Evolutionary conservation across 1,284 basidiomycete genomes (phyloP), one percentile per base, ranked within the genome.

Genomic region (Xanthoconium separans): DNA sequence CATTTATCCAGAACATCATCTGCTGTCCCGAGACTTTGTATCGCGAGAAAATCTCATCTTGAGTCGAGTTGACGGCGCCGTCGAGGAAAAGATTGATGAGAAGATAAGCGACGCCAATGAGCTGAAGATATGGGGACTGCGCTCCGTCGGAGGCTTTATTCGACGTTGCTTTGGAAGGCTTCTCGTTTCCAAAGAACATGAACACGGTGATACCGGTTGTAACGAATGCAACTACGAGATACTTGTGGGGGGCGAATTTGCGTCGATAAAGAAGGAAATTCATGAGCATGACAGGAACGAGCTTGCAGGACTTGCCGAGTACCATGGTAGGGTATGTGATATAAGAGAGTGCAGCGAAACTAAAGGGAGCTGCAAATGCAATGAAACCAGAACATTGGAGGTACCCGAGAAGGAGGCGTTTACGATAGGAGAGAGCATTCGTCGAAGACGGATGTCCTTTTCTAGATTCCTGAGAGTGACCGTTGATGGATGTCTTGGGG

Each of bases 241-340:
- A 98, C 70, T 98, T 98, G 82, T 98, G 89, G 2, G 85, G 81
- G 0, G 93, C 91, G 73, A 98, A 99, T 58, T 84, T 80, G 50
- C 94, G 85, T 51, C 93, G 90, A 74, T 97, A 97, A 54, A 93
- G 77, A 40, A 93, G 69, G 59, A 96, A 85, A 73, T 96, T 96
- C 92, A 96, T 95, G 72, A 96, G 78, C 82, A 97, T 91, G 57
- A 97, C 94, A 2, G 95, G 94, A 16, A 97, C 90, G 64, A 97
- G 91, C 73, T 99, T 99, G 82, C 96, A 99, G 0, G 95, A 98
- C 73, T 99, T 99, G 57, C 93, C 96, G 58, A 99, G 87, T 37
- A 98, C 95, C 88, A 98, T 95, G 16, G 96, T 95, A 29, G 97
- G 97, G 77, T 98, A 99, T 18, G 93, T 95, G 68, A 99, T 96